Base-by-base conservation (phyloP, 345 rosid species). In the Rhizophora apiculata region DNA sequence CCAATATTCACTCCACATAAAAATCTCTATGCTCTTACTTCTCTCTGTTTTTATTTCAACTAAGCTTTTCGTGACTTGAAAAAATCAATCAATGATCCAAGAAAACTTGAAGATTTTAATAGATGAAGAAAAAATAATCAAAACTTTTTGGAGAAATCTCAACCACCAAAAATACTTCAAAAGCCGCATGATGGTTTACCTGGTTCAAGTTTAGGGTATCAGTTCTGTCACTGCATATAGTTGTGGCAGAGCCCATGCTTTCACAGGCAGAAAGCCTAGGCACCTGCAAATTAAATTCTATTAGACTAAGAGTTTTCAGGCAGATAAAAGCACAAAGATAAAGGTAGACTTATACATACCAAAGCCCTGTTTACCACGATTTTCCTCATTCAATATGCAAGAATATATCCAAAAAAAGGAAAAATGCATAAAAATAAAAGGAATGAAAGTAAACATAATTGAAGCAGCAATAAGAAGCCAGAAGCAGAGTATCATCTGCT, bases 221-320 rank as follows among this genome's bases (percentile, higher is more conserved):
- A 62, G 99, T 92, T 85, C 92, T 96, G 63, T 92, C 99, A 84
- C 98, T 96, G 85, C 99, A 92, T 71, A 92, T 96, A 65, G 99
- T 92, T 54, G 99, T 96, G 36, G 98, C 97, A 62, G 97, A 96
- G 26, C 99, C 99, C 99, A 96, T 92, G 36, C 97, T 92, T 83
- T 96, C 99, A 83, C 97, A 96, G 16, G 99, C 98, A 66, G 99
- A 92, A 71, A 96, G 99, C 76, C 98, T 83, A 54, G 95, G 92
- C 29, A 92, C 98, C 99, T 96, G 92, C 43, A 75, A 18, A 67
- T 79, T 30, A 60, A 31, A 8, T 49, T 36, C 72, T 32, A 69
- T 76, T 73, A 73, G 72, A 16, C 30, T 4, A 13, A 62, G 20
- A 54, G 6, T 2, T 24, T 37, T 32, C 72, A 39, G 64, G 54